These are phyloP conservation scores for Ligustrum vulgare DNA, from an alignment of 257 asterid genomes.

Conservation along the genomic window DNA sequence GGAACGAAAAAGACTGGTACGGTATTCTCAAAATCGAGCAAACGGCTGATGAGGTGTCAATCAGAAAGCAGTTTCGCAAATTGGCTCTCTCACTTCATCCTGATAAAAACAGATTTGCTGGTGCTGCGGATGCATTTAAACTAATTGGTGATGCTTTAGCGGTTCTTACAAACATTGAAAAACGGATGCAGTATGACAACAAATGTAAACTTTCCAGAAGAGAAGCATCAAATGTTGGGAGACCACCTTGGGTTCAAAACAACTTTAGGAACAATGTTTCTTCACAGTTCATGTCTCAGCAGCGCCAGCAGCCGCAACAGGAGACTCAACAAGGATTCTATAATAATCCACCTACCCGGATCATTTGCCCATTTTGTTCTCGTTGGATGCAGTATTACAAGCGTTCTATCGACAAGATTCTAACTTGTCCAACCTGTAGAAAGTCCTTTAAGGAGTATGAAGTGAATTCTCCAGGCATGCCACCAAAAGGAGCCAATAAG, in stretches of 20 bases:
- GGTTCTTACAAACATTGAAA: neutral
- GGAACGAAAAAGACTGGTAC: slow-evolving; percentile 56
- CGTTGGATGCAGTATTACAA: slow-evolving; percentile 30
- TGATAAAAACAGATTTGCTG: slow-evolving; percentile 54
- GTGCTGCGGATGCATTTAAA: slow-evolving; percentile 61
- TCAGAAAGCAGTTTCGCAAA: slow-evolving; percentile 44
- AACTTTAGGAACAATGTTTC: slow-evolving; percentile 9
- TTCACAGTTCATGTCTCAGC: slow-evolving; percentile 25
- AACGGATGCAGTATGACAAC: slow-evolving; percentile 31
- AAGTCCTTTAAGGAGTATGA: slow-evolving; percentile 31
- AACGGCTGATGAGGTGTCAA: slow-evolving; percentile 45
- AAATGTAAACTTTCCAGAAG: slow-evolving; percentile 28
- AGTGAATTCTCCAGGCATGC: slow-evolving; percentile 19
- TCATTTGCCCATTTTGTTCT: slow-evolving; percentile 50
- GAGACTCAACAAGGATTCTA: slow-evolving; percentile 23
- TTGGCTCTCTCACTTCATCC: slow-evolving; percentile 63
- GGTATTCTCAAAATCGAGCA: slow-evolving; percentile 39
- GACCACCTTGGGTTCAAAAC: slow-evolving; percentile 35
- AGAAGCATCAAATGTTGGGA: slow-evolving; percentile 24
- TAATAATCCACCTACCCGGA: slow-evolving; percentile 34
- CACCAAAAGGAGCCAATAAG: slow-evolving; percentile 5
- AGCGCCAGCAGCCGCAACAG: slow-evolving; percentile 23
- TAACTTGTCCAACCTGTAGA: slow-evolving; percentile 36
- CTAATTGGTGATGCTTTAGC: slow-evolving; percentile 44
- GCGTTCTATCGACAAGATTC: slow-evolving; percentile 20